These are phyloP conservation scores for Paraphoma chrysanthemicola DNA, from an alignment of 2,329 filamentous ascomycete genomes.

Conservation along the genomic window DNA sequence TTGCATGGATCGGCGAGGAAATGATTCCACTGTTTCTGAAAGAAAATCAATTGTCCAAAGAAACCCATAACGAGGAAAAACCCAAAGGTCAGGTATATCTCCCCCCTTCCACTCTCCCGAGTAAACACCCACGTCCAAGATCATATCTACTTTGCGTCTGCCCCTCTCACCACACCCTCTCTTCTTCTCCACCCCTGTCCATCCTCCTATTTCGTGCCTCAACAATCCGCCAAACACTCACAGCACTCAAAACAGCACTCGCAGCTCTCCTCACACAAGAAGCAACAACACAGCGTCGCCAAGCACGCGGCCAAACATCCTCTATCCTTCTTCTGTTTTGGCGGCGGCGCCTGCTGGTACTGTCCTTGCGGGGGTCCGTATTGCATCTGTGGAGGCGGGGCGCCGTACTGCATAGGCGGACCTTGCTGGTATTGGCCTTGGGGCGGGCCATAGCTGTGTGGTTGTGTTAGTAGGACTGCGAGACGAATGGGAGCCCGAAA, in stretches of 20 bases:
- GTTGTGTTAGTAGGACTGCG: not conserved
- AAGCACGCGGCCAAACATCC: constrained; percentile 42
- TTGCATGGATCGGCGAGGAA: too few species aligned
- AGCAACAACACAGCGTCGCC: constrained; percentile 65
- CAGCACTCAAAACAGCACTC: constrained; percentile 70
- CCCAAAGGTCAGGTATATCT: too few species aligned
- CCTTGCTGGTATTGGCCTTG: constrained; percentile 14
- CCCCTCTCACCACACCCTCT: too few species aligned
- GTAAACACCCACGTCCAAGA: too few species aligned
- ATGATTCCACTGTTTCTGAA: too few species aligned
- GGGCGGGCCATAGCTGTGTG: constrained; percentile 31
- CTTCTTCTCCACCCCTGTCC: too few species aligned
- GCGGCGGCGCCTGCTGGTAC: constrained; percentile 59
- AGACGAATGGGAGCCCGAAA: not conserved
- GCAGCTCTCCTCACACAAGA: constrained; percentile 68
- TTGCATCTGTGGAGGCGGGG: constrained; percentile 35
- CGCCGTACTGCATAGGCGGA: constrained; percentile 21
- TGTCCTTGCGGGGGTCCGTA: constrained; percentile 41
- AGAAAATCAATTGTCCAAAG: too few species aligned
- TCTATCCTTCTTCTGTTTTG: constrained; percentile 54
- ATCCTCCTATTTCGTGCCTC: not conserved
- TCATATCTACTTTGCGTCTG: too few species aligned
- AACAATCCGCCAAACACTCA: constrained; percentile 49
- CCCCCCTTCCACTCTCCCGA: too few species aligned
- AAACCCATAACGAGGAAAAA: too few species aligned